A percentile compares a stretch with the other conserved stretches of the same genome.
Evolutionary conservation across 805 yeast species (phyloP).

Genomic region (Yarrowia keelungensis): DNA sequence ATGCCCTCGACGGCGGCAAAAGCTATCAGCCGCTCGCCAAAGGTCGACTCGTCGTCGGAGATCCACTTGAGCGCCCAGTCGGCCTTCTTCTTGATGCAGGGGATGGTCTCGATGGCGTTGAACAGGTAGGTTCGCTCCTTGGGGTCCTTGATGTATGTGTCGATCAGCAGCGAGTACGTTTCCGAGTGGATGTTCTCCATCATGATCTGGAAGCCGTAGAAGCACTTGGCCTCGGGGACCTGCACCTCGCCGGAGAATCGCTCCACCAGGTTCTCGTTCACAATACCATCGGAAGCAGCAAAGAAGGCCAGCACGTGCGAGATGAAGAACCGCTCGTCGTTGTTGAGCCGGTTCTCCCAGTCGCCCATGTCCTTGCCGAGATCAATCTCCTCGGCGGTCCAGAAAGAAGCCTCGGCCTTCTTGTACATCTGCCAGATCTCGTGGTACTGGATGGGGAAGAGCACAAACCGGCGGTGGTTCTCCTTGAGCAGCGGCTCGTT

Average conservation of each 20-base stretch:
- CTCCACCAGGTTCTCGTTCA: slow-evolving; percentile 96
- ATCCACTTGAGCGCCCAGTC: slow-evolving; percentile 99
- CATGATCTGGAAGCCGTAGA: slow-evolving; percentile 99
- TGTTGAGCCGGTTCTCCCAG: slow-evolving; percentile 89
- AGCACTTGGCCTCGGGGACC: slow-evolving; percentile 96
- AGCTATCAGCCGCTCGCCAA: slow-evolving; percentile 95
- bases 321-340: slow-evolving; percentile 90
- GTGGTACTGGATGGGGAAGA: slow-evolving; percentile 95
- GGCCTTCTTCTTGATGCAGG: slow-evolving; percentile 96
- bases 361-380: slow-evolving; percentile 88
- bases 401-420: slow-evolving; percentile 98
- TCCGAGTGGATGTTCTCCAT: slow-evolving; percentile 99
- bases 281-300: slow-evolving; percentile 99
- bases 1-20: slow-evolving; percentile 99
- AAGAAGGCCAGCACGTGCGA: slow-evolving; percentile 95
- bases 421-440: slow-evolving; percentile 99
- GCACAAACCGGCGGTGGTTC: slow-evolving; percentile 86
- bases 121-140: slow-evolving; percentile 88
- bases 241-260: slow-evolving; percentile 98
- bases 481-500: slow-evolving; percentile 88
- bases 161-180: slow-evolving; percentile 93
- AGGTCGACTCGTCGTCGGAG: slow-evolving; percentile 81
- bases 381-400: slow-evolving; percentile 99
- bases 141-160: slow-evolving; percentile 95
- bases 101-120: slow-evolving; percentile 95